phyloP scores from a whole-genome alignment of 768 basidiomycete genomes.

The Mycena galericulata region DNA sequence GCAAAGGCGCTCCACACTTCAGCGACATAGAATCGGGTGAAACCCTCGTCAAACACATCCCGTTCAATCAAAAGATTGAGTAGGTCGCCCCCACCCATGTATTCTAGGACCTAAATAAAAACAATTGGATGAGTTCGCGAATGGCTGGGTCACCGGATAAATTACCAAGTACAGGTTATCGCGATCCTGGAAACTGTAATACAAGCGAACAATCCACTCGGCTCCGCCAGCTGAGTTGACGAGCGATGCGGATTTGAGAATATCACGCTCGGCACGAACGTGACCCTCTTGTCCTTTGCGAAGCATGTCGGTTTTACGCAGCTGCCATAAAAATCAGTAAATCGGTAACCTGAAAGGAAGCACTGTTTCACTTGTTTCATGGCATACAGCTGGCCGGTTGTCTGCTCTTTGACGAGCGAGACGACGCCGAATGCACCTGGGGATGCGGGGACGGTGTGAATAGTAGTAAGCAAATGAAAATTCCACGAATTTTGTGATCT shows the following conservation, averaged over 20 bases:
- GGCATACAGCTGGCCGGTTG: constrained; percentile 85
- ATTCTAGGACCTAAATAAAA: constrained; percentile 81
- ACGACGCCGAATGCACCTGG: constrained; percentile 97
- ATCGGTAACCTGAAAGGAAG: constrained; percentile 6
- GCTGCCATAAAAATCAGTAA: constrained; percentile 54
- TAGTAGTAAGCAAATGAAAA: constrained; percentile 1
- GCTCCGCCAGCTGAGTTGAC: constrained; percentile 79
- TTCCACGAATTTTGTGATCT: constrained; percentile 35
- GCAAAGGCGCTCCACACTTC: constrained; percentile 67
- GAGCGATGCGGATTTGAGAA: constrained; percentile 90
- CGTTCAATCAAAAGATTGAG: constrained; percentile 95
- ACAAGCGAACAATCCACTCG: constrained; percentile 94
- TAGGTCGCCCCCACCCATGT: constrained; percentile 97
- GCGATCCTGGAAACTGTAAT: constrained; percentile 95
- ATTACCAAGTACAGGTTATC: constrained; percentile 93
- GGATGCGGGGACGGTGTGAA: constrained; percentile 36
- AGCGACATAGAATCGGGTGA: constrained; percentile 93
- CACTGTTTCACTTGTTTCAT: constrained; percentile 88
- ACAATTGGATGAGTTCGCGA: constrained; percentile 45
- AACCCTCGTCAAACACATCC: constrained; percentile 91
- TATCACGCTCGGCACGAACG: constrained; percentile 94
- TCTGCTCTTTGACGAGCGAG: constrained; percentile 87
- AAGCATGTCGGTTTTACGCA: constrained; percentile 92
- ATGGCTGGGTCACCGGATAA: constrained; percentile 41
- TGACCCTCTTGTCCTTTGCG: constrained; percentile 98